Conservation (phyloP, 306 rosid species). For the Castanea mollissima region DNA sequence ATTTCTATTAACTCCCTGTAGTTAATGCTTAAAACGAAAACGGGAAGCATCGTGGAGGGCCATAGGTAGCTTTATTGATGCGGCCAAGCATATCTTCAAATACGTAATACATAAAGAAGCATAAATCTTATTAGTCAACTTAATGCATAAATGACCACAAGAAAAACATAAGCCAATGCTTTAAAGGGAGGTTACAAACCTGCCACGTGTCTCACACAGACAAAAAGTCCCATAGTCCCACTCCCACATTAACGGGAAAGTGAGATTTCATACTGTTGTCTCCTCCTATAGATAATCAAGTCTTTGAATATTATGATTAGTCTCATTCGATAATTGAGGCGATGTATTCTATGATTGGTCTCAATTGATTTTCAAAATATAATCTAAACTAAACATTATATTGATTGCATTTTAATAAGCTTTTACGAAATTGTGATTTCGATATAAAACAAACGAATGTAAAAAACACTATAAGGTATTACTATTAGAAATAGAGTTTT, state of each 20-base stretch:
- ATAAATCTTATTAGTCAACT: slow-evolving; percentile 5
- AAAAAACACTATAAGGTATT: too few species aligned
- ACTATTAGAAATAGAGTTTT: too few species aligned
- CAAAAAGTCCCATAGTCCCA: background rate
- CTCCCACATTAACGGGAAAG: slow-evolving; percentile 25
- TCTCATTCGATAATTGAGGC: background rate
- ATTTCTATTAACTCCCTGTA: background rate
- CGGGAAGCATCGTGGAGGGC: slow-evolving; percentile 24
- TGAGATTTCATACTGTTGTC: background rate
- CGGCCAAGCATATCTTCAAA: background rate
- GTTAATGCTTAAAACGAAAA: background rate
- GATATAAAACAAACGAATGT: too few species aligned
- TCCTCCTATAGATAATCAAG: background rate
- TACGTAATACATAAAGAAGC: background rate
- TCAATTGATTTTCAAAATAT: too few species aligned
- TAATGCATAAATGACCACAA: slow-evolving; percentile 24
- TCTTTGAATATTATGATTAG: background rate
- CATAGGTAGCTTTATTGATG: background rate
- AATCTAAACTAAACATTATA: too few species aligned
- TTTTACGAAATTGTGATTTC: too few species aligned
- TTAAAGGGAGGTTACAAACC: slow-evolving; percentile 20
- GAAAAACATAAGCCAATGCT: slow-evolving; percentile 25
- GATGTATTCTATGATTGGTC: too few species aligned
- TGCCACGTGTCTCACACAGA: slow-evolving; percentile 25
- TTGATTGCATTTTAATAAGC: too few species aligned